These are phyloP conservation scores for Cadophora gregata DNA, from an alignment of 2,329 filamentous ascomycete species.

Conservation along the genomic window DNA sequence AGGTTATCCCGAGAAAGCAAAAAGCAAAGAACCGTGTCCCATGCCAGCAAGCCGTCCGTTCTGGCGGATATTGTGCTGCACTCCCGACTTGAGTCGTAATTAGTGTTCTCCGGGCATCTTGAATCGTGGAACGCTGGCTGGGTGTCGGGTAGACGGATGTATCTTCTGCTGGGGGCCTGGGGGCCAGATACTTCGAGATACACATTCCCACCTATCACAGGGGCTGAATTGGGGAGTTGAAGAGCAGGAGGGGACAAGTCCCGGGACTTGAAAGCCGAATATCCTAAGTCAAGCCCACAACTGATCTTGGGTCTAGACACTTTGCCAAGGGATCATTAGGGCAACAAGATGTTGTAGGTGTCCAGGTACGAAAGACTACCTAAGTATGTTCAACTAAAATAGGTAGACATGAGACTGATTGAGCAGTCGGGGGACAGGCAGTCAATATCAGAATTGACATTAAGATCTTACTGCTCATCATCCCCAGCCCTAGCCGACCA, in stretches of 20 bases:
- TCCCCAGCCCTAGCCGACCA: neutral
- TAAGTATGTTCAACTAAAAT: neutral
- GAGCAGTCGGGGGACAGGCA: neutral
- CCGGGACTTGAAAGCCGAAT: neutral
- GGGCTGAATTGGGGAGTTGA: neutral
- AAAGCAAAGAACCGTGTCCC: conserved; percentile 4
- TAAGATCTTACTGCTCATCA: neutral
- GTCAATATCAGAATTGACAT: neutral
- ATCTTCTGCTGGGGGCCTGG: conserved; percentile 5
- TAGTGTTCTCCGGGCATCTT: neutral
- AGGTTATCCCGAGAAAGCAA: neutral
- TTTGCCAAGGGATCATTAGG: neutral
- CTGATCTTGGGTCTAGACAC: neutral
- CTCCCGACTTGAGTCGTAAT: neutral
- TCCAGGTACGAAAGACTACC: neutral
- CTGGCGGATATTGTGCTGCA: neutral
- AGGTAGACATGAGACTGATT: neutral
- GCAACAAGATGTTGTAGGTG: neutral
- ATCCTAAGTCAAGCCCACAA: neutral
- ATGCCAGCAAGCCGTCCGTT: neutral
- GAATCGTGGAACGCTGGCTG: neutral
- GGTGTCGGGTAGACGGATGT: conserved; percentile 6
- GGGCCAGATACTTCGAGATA: conserved; percentile 11
- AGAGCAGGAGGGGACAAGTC: neutral
- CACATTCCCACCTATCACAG: conserved; percentile 13